Percentiles rank a stretch among this genome's conserved stretches.
Conservation (phyloP, 2,329 filamentous ascomycete species). For the Cladophialophora yegresii region DNA sequence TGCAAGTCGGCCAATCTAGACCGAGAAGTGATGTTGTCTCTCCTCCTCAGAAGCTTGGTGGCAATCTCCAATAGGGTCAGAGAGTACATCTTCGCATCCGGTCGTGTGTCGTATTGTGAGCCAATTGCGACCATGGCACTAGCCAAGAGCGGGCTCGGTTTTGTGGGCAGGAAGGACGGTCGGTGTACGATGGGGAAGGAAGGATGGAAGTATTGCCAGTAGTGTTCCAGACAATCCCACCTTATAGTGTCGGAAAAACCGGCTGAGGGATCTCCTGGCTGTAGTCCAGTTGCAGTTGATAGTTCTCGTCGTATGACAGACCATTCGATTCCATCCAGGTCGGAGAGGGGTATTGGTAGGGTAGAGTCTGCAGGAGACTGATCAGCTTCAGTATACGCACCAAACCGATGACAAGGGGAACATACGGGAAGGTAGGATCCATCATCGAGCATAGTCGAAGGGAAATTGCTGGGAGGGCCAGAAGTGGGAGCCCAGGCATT, state of each 20-base stretch:
- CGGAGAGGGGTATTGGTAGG: constrained; percentile 46
- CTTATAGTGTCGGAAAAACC: constrained; percentile 44
- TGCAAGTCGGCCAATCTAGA: constrained; percentile 43
- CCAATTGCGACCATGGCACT: constrained; percentile 44
- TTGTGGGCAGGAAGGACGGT: constrained; percentile 40
- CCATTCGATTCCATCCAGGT: constrained; percentile 45
- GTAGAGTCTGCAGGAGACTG: constrained; percentile 40
- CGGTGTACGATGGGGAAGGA: constrained; percentile 43
- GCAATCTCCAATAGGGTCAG: constrained; percentile 41
- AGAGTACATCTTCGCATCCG: constrained; percentile 42
- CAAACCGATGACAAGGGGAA: constrained; percentile 30
- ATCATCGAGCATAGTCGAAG: constrained; percentile 35
- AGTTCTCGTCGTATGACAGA: constrained; percentile 44
- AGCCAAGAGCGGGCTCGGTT: constrained; percentile 40
- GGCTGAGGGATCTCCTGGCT: constrained; percentile 41
- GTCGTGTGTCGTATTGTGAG: constrained; percentile 42
- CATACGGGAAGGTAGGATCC: constrained; percentile 36
- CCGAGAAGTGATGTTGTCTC: constrained; percentile 40
- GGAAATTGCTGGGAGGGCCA: constrained; percentile 34
- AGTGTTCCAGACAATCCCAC: constrained; percentile 43
- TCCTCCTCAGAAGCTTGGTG: constrained; percentile 39
- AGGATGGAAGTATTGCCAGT: constrained; percentile 44
- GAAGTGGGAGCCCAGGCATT: constrained; percentile 34
- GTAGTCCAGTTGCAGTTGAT: constrained; percentile 41
- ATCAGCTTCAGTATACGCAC: constrained; percentile 38